phyloP scores from a whole-genome alignment of 331 rosid species.

The Pyracantha coccinea region DNA sequence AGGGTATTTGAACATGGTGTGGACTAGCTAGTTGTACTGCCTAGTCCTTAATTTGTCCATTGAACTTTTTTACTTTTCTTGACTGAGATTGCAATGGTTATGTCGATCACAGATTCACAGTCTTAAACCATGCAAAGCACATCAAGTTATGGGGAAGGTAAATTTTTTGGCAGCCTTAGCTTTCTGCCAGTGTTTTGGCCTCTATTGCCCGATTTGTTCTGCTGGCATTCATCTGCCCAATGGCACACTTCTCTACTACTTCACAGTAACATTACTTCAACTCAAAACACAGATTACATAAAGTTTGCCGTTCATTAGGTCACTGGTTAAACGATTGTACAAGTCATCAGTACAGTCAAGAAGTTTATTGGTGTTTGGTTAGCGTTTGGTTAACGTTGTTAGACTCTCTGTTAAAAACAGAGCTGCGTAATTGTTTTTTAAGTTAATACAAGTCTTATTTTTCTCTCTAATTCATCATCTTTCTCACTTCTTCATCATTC shows the following conservation, averaged over 20 bases:
- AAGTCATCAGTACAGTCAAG: too few species aligned
- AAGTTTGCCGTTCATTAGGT: neutral
- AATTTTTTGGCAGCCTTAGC: conserved; percentile 36
- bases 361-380: too few species aligned
- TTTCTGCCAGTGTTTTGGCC: conserved; percentile 30
- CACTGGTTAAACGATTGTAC: neutral
- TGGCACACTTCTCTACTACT: neutral
- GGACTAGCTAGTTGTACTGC: too few species aligned
- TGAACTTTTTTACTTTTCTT: neutral
- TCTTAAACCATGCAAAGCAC: conserved; percentile 28
- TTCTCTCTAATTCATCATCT: too few species aligned
- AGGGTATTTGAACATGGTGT: neutral
- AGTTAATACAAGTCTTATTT: too few species aligned
- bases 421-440: too few species aligned
- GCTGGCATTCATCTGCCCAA: neutral
- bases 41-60: too few species aligned
- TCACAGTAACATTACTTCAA: neutral
- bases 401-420: too few species aligned
- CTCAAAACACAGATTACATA: too few species aligned
- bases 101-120: neutral
- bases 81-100: neutral
- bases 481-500: too few species aligned
- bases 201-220: conserved; percentile 30
- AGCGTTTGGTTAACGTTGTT: too few species aligned
- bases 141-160: conserved; percentile 41